Conservation (phyloP, 805 yeast species). For the Ascoidea rubescens region DNA sequence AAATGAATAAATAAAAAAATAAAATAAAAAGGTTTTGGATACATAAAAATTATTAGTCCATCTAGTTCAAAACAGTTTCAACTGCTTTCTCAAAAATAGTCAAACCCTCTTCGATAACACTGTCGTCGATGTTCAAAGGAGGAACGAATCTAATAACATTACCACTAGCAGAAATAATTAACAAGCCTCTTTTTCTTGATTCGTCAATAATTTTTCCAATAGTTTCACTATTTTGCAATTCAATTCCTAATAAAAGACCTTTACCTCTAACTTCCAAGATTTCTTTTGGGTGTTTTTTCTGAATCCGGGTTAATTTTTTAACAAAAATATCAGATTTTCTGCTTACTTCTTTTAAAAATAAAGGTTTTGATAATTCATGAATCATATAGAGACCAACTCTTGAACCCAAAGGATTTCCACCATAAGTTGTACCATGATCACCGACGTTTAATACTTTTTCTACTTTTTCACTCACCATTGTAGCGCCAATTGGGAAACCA, state of each 20-base stretch:
- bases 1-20: too few species aligned
- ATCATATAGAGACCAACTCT: conserved; percentile 71
- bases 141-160: conserved; percentile 88
- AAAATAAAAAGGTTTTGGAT: too few species aligned
- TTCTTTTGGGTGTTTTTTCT: conserved; percentile 41
- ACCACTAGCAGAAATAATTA: conserved; percentile 85
- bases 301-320: conserved; percentile 33
- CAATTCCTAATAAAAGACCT: conserved; percentile 78
- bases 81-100: conserved; percentile 50
- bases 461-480: conserved; percentile 70
- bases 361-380: conserved; percentile 44
- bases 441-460: conserved; percentile 69
- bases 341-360: conserved; percentile 47
- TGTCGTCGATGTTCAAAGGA: conserved; percentile 70
- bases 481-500: conserved; percentile 94
- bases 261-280: conserved; percentile 71
- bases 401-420: conserved; percentile 91
- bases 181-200: conserved; percentile 68
- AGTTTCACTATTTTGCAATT: conserved; percentile 53
- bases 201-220: conserved; percentile 33
- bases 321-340: conserved; percentile 44
- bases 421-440: conserved; percentile 96
- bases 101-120: conserved; percentile 57
- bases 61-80: conserved; percentile 14
- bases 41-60: too few species aligned